phyloP scores from a whole-genome alignment of 2,329 filamentous ascomycete species.

The Tympanopsis confertula region DNA sequence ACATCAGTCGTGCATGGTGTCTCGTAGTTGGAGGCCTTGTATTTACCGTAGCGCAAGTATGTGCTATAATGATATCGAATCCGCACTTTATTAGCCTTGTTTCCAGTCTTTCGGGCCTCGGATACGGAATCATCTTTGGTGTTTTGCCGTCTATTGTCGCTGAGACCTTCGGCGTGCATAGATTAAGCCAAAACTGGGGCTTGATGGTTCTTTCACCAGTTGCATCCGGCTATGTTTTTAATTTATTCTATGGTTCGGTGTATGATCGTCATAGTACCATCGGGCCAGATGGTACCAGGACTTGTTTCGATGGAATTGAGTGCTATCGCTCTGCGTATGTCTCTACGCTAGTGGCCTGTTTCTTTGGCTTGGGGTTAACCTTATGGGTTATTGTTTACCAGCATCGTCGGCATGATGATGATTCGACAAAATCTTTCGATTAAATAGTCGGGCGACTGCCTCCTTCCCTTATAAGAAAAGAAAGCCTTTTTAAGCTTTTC shows the following conservation, averaged over 20 bases:
- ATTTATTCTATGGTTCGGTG: not conserved
- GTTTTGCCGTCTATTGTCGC: not conserved
- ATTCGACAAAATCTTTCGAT: too few relatives aligned
- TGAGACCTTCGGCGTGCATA: not conserved
- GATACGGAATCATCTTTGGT: not conserved
- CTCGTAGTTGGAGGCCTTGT: slow-evolving; percentile 65
- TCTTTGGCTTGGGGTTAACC: not conserved
- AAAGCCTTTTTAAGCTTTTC: too few relatives aligned
- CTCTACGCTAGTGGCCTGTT: not conserved
- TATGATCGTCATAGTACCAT: not conserved
- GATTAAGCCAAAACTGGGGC: not conserved
- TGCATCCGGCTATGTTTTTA: not conserved
- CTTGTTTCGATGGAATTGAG: not conserved
- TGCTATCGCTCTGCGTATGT: not conserved
- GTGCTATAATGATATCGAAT: slow-evolving; percentile 63
- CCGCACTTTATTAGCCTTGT: slow-evolving; percentile 68
- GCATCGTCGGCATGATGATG: not conserved
- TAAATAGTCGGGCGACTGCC: too few relatives aligned
- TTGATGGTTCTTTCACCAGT: not conserved
- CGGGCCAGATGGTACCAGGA: too few relatives aligned
- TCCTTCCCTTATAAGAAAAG: too few relatives aligned
- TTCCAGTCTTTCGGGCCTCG: not conserved
- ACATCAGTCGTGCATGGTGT: slow-evolving; percentile 82
- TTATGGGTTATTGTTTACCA: not conserved
- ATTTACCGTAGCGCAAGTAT: slow-evolving; percentile 70